These are phyloP conservation scores for Tripterygium wilfordii DNA, from an alignment of 177 flowering plant species.

Conservation along the genomic window DNA sequence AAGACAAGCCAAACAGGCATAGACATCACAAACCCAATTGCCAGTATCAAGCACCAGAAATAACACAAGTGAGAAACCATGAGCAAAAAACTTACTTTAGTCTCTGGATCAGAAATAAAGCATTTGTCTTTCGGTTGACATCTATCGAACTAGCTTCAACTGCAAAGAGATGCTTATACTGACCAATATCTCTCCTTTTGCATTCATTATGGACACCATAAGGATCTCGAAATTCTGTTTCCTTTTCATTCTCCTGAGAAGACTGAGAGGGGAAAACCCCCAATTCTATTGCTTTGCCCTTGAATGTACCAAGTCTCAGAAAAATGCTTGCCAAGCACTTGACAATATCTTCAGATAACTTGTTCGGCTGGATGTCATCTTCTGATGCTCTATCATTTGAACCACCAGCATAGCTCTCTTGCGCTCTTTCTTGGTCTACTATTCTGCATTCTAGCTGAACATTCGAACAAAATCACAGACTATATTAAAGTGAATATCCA, in stretches of 20 bases:
- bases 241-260: slow-evolving; percentile 13
- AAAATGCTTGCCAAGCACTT: slow-evolving; percentile 49
- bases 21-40: too few relatives aligned
- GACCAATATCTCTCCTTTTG: slow-evolving; percentile 38
- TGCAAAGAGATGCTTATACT: slow-evolving; percentile 32
- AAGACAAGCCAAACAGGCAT: too few relatives aligned
- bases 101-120: slow-evolving; percentile 43
- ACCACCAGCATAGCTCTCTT: slow-evolving; percentile 26
- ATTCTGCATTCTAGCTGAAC: slow-evolving; percentile 36
- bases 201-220: slow-evolving; percentile 25
- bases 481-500: not conserved
- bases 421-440: slow-evolving; percentile 32
- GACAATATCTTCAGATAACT: slow-evolving; percentile 47
- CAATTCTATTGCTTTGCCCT: slow-evolving; percentile 26
- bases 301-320: slow-evolving; percentile 33
- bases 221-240: slow-evolving; percentile 28
- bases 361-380: slow-evolving; percentile 37
- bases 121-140: slow-evolving; percentile 37
- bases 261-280: slow-evolving; percentile 8
- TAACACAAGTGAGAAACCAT: too few relatives aligned
- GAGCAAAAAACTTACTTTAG: slow-evolving; percentile 45
- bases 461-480: slow-evolving; percentile 1
- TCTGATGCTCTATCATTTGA: slow-evolving; percentile 24
- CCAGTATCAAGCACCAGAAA: too few relatives aligned
- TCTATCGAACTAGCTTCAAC: slow-evolving; percentile 48